phyloP scores from a whole-genome alignment of 2,329 filamentous ascomycete genomes.

The Epichloe aotearoae region DNA sequence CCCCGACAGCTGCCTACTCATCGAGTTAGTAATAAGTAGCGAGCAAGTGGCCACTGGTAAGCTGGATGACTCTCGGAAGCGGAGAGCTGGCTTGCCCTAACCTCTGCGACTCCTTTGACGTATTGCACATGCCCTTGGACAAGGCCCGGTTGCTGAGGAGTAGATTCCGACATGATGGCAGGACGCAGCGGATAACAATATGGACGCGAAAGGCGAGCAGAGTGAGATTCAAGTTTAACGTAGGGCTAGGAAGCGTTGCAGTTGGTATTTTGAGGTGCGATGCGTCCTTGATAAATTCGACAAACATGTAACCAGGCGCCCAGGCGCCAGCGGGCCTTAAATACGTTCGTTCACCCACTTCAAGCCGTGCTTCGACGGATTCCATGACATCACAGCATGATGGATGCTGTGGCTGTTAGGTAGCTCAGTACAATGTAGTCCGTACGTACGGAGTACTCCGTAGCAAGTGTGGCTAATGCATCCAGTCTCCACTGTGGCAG shows the following conservation, averaged over 20 bases:
- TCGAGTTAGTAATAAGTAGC: not conserved
- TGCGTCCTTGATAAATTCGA: not conserved
- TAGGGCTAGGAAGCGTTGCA: too few species aligned
- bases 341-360: not conserved
- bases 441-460: too few species aligned
- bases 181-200: too few species aligned
- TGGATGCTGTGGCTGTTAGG: not conserved
- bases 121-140: constrained; percentile 53
- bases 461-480: not conserved
- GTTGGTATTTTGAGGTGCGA: too few species aligned
- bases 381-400: constrained; percentile 4
- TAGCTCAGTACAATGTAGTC: too few species aligned
- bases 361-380: constrained; percentile 6
- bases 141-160: constrained; percentile 39
- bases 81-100: constrained; percentile 18
- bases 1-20: constrained; percentile 44
- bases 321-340: constrained; percentile 14
- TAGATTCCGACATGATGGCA: constrained; percentile 1
- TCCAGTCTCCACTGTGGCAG: too few species aligned
- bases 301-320: constrained; percentile 11
- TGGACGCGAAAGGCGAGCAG: too few species aligned
- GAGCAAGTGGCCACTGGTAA: too few species aligned
- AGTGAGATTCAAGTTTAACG: too few species aligned
- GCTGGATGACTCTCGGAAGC: not conserved
- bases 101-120: constrained; percentile 54